A percentile compares a stretch with the other conserved stretches of the same genome.
These are phyloP conservation scores for Thermothelomyces thermophilus DNA, from an alignment of 2,329 filamentous ascomycete species.

Conservation along the genomic window DNA sequence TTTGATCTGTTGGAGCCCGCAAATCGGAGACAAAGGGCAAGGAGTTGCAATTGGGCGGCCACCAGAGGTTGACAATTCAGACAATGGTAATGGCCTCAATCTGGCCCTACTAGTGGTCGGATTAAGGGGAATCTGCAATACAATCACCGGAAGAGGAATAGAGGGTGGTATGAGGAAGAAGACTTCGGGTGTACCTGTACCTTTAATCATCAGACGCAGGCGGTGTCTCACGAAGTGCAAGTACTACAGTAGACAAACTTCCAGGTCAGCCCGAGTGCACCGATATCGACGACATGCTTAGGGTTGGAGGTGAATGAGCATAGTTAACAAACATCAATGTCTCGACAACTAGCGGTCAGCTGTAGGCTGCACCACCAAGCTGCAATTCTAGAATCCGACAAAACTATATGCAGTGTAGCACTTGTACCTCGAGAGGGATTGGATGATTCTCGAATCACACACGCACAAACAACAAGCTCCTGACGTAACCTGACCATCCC, in stretches of 20 bases:
- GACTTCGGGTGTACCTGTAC: too few species aligned
- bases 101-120: not conserved
- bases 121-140: too few species aligned
- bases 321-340: not conserved
- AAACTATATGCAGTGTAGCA: too few species aligned
- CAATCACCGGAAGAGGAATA: too few species aligned
- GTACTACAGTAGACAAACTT: too few species aligned
- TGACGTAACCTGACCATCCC: conserved; percentile 6
- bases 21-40: not conserved
- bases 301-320: not conserved
- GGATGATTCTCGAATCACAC: not conserved
- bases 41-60: not conserved
- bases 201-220: too few species aligned
- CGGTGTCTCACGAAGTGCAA: too few species aligned
- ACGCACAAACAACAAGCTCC: not conserved
- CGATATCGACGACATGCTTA: not conserved
- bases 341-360: conserved; percentile 10
- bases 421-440: not conserved
- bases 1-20: not conserved
- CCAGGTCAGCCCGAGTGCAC: not conserved
- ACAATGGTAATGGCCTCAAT: not conserved
- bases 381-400: too few species aligned
- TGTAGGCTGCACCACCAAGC: not conserved
- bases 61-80: conserved; percentile 1
- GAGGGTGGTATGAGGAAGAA: too few species aligned